Percentiles rank a stretch among this genome's conserved stretches.
These are phyloP conservation scores for Arachnopeziza araneosa DNA, from an alignment of 2,329 filamentous ascomycete genomes.

Conservation along the genomic window DNA sequence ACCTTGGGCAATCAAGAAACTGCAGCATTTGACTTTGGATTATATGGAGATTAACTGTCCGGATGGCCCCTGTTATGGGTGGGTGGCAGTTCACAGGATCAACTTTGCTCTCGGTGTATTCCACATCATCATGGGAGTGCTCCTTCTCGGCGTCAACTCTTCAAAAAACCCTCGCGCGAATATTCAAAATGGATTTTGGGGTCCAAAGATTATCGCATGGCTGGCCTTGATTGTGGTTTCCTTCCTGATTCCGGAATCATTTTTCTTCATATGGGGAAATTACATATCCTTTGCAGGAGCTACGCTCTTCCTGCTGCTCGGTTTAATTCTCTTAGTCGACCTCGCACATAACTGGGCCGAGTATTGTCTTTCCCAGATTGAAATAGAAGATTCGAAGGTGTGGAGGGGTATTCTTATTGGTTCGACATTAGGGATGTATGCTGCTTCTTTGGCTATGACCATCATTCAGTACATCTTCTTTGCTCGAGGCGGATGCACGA, in stretches of 20 bases:
- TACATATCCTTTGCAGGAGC: conserved; percentile 85
- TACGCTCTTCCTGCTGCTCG: conserved; percentile 89
- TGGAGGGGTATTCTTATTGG: conserved; percentile 89
- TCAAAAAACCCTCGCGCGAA: conserved; percentile 83
- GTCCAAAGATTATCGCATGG: conserved; percentile 91
- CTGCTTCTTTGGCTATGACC: conserved; percentile 87
- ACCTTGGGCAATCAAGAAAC: conserved; percentile 93
- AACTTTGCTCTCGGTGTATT: conserved; percentile 96
- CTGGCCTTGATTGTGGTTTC: conserved; percentile 79
- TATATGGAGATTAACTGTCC: conserved; percentile 95
- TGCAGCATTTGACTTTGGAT: conserved; percentile 86
- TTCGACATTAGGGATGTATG: conserved; percentile 89
- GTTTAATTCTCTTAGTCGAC: conserved; percentile 87
- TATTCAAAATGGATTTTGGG: conserved; percentile 98
- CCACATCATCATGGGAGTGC: conserved; percentile 77
- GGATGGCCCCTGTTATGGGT: conserved; percentile 87
- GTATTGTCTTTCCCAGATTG: conserved; percentile 89
- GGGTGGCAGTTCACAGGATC: conserved; percentile 93
- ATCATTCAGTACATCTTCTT: conserved; percentile 98
- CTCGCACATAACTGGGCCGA: conserved; percentile 97
- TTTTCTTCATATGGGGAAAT: conserved; percentile 95
- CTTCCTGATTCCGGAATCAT: conserved; percentile 90
- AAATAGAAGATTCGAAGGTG: conserved; percentile 73
- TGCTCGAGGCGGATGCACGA: conserved; percentile 70
- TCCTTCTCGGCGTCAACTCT: conserved; percentile 80